Percentiles rank a stretch among this genome's conserved stretches.
phyloP scores from a whole-genome alignment of 228 moss, liverwort and hornwort species.

The Sphagnum magellanicum region DNA sequence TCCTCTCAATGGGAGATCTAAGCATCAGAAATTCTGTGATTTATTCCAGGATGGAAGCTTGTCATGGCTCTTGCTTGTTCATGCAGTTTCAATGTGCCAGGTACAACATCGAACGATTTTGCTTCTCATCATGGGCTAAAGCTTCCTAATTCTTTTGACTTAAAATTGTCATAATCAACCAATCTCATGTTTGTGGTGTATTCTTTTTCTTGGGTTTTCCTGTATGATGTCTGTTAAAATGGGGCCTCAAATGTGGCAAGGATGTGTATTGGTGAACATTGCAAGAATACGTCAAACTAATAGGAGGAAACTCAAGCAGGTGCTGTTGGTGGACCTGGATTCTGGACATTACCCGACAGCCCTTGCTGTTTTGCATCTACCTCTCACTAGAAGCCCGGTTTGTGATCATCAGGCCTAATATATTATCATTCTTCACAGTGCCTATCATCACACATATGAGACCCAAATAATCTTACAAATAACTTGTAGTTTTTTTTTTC shows the following conservation, averaged over 20 bases:
- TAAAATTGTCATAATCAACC: too few species aligned
- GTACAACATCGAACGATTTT: not conserved
- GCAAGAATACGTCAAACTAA: too few species aligned
- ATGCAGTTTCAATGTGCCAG: constrained; percentile 47
- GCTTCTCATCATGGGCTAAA: too few species aligned
- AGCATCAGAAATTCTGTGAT: not conserved
- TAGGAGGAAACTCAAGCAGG: constrained; percentile 14
- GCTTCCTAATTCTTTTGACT: too few species aligned
- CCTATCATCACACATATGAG: too few species aligned
- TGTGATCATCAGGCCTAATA: not conserved
- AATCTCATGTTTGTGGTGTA: too few species aligned
- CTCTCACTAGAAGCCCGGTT: constrained; percentile 45
- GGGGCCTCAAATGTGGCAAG: too few species aligned
- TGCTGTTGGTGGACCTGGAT: constrained; percentile 62
- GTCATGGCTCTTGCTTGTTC: constrained; percentile 45
- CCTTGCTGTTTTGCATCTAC: constrained; percentile 43
- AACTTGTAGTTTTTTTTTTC: too few species aligned
- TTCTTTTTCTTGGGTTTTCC: too few species aligned
- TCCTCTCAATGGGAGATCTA: not conserved
- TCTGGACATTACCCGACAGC: constrained; percentile 45
- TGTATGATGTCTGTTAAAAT: too few species aligned
- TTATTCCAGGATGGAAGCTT: constrained; percentile 42
- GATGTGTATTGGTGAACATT: too few species aligned
- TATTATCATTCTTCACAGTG: not conserved
- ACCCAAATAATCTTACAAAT: too few species aligned